Base-by-base conservation (phyloP, 2,329 filamentous ascomycete genomes). In the Verticillium alfalfae region DNA sequence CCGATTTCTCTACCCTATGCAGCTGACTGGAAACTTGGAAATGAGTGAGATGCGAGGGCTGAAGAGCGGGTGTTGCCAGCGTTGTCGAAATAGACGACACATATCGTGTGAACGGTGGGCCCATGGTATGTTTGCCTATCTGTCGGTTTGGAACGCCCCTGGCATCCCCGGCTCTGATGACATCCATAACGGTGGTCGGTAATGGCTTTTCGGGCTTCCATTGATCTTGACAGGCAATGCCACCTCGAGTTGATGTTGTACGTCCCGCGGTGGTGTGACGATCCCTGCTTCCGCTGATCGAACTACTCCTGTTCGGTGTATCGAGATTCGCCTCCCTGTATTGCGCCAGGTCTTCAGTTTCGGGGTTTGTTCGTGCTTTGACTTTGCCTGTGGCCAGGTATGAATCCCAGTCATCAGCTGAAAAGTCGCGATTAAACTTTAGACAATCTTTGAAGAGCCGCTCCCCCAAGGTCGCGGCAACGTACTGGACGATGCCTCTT, bases 381-480 rank as follows among this genome's bases (percentile, higher is more conserved):
- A 63, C 61, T 57, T 76, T 79, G 2, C 79, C 84, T 0, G 82
- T 84, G 2, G 81, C 78, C 26, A 85, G 74, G 62, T 83, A 85
- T 18, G 79, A 73, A 7, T 78, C 75, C 84, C 85, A 87, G 65
- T 88, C 85, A 26, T 82, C 80, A 1, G 79, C 67, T 13, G 79
- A 84, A 37, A 86, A 78, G 7, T 87, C 83, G 55, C 84, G 77
- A 56, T 81, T 73, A 61, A 81, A 87, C 65, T 84, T 84, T 64
- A 88, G 77, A 66, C 86, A 88, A 66, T 88, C 84, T 66, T 85
- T 86, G 73, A 83, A 87, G 6, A 87, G 74, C 60, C 79, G 79
- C 38, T 79, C 78, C 16, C 78, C 76, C 12, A 85, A 80, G 41
- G 79, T 81, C 5, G 84, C 84, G 3, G 83, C 83, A 3, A 85